These are phyloP conservation scores for Filobasidium floriforme DNA, from an alignment of 768 basidiomycete genomes.

Conservation along the genomic window DNA sequence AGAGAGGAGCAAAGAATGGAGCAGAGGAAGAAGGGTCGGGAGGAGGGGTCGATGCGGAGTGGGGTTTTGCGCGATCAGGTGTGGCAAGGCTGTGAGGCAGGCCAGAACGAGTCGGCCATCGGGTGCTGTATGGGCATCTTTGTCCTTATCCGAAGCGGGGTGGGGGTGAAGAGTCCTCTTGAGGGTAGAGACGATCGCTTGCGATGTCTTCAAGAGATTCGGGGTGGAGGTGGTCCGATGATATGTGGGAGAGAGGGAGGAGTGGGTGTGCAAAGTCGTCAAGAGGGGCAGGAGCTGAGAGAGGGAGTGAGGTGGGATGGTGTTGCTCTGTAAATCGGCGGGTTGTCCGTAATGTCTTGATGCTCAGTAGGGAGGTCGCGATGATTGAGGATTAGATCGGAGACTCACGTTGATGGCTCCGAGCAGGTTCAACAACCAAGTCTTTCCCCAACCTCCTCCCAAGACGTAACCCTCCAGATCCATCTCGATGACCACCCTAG, in stretches of 20 bases:
- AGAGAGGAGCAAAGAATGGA: conserved; percentile 21
- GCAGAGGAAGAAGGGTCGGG: conserved; percentile 30
- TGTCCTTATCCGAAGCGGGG: not conserved
- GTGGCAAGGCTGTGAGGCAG: conserved; percentile 24
- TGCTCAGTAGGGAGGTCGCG: no score
- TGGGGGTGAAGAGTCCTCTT: not conserved
- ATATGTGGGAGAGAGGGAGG: not conserved
- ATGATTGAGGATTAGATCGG: no score
- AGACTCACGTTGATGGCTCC: conserved; percentile 8
- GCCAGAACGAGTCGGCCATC: no score
- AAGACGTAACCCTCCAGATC: conserved; percentile 14
- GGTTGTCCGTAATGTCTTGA: not conserved
- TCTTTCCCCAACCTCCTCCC: conserved; percentile 12
- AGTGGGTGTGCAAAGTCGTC: not conserved
- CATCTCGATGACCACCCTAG: conserved; percentile 2
- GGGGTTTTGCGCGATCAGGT: conserved; percentile 36
- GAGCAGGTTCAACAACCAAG: conserved; percentile 11
- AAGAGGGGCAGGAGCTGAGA: not conserved
- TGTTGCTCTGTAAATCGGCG: not conserved
- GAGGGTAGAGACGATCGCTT: conserved; percentile 29
- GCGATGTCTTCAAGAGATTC: conserved; percentile 18
- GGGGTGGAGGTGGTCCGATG: not conserved
- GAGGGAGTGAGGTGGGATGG: not conserved
- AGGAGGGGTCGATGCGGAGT: conserved; percentile 38
- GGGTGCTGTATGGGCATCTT: no score